Percentiles rank a stretch among this genome's conserved stretches.
phyloP scores from a whole-genome alignment of 2,329 filamentous ascomycete genomes.

The Aspergillus brasiliensis region DNA sequence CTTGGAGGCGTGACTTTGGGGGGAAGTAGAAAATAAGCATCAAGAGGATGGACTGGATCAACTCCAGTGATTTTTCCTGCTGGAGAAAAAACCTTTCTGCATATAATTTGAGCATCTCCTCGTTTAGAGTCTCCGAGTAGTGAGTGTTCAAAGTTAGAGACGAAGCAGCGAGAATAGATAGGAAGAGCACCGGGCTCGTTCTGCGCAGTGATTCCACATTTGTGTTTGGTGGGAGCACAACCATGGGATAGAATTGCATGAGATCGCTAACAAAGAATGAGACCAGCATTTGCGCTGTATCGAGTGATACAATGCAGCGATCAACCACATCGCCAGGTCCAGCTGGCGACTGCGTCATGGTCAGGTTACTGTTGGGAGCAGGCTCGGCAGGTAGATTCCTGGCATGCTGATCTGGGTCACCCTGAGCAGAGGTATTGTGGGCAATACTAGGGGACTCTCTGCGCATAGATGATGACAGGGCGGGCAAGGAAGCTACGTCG shows the following conservation, averaged over 20 bases:
- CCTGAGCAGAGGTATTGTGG: not conserved
- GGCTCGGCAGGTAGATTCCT: not conserved
- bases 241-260: not conserved
- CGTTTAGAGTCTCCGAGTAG: not conserved
- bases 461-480: not conserved
- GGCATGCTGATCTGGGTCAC: not conserved
- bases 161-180: constrained; percentile 1
- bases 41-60: constrained; percentile 52
- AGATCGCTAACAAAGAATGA: not conserved
- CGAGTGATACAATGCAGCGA: not conserved
- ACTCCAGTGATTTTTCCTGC: constrained; percentile 1
- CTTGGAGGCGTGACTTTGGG: constrained; percentile 48
- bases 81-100: constrained; percentile 4
- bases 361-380: not conserved
- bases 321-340: constrained; percentile 3
- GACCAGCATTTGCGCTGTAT: not conserved
- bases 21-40: constrained; percentile 55
- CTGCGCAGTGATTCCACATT: not conserved
- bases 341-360: not conserved
- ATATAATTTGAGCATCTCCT: not conserved
- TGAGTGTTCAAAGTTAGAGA: not conserved
- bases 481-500: not conserved
- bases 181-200: constrained; percentile 4
- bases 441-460: not conserved
- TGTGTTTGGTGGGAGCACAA: not conserved